Base-by-base conservation (phyloP, 2,329 filamentous ascomycete species). In the Diplodia mutila region DNA sequence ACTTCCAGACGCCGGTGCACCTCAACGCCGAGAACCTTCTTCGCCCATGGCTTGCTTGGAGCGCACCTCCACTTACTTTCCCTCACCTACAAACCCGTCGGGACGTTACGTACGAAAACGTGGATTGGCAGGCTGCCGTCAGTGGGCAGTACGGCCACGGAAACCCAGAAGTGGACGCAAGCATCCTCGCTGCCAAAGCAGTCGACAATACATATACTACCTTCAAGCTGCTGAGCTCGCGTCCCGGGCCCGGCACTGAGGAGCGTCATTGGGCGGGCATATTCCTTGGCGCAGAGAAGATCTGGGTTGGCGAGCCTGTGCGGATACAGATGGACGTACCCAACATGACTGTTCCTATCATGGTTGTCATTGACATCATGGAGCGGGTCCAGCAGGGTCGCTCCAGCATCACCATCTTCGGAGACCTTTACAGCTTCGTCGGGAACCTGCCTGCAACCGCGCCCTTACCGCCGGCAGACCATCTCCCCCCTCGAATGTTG, bases 1-100 rank as follows among this genome's bases (percentile, higher is more conserved):
- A 77, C 9, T 72, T 80, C 25, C 77, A 79, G 12, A 71, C 75
- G 29, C 72, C 77, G 4, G 79, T 83, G 53, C 77, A 82, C 12
- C 81, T 85, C 25, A 78, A 79, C 1, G 73, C 80, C 12, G 79
- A 85, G 65, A 72, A 74, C 4, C 74, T 79, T 14, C 77, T 87
- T 46, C 81, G 86, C 46, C 86, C 86, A 0, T 88, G 85, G 85
- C 79, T 87, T 32, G 85, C 86, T 1, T 87, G 85, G 85, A 85
- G 82, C 61, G 82, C 85, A 14, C 86, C 86, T 0, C 73, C 71
- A n/a, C 84, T 82, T 66, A 86, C 84, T 2, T 80, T 82, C 66
- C 70, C 73, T 16, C 75, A 72, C 11, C 74, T 88, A 3, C 81
- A 82, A 61, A 75, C 78, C 21, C 74, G 80, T 23, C 71, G 74